Evolutionary conservation across 2,329 filamentous ascomycete genomes (phyloP).

Genomic region (Coniochaeta ligniaria): DNA sequence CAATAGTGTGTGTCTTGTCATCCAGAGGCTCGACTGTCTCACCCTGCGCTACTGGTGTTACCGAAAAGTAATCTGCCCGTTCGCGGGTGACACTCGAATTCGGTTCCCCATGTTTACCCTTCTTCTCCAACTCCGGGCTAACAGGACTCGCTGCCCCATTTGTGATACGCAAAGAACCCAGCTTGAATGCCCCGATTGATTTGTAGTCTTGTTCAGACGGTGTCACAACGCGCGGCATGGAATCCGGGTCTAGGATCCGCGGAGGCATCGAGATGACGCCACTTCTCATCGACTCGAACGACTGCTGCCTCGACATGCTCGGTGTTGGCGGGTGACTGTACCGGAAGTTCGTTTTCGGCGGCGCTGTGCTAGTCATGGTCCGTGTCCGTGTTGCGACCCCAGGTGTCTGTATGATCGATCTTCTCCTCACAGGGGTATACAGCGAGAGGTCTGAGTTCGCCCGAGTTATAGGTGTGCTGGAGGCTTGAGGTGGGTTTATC

Average conservation of each 20-base stretch:
- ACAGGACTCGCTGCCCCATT: conserved; percentile 49
- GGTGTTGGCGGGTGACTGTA: conserved; percentile 30
- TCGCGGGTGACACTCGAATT: neutral
- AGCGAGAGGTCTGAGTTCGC: conserved; percentile 40
- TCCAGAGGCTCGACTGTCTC: neutral
- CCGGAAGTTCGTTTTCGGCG: conserved; percentile 24
- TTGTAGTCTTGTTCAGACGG: conserved; percentile 50
- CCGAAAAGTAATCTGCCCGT: neutral
- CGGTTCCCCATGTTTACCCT: neutral
- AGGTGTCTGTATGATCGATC: conserved; percentile 40
- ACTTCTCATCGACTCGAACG: conserved; percentile 27
- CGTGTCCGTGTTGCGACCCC: conserved; percentile 38
- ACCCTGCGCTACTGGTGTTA: neutral
- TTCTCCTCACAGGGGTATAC: conserved; percentile 38
- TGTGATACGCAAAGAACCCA: conserved; percentile 54
- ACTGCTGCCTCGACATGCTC: conserved; percentile 28
- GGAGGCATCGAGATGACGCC: conserved; percentile 28
- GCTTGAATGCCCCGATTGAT: conserved; percentile 54
- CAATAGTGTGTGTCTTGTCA: neutral
- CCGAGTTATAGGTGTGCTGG: conserved; percentile 23
- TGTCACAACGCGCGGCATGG: conserved; percentile 31
- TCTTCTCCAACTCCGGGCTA: conserved; percentile 27
- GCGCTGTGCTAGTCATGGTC: conserved; percentile 14
- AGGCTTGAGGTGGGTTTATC: conserved; percentile 8
- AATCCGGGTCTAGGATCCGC: conserved; percentile 13